Evolutionary conservation across 257 asterid genomes (phyloP), one percentile per base, ranked within the genome.

Genomic region (Plantago major): DNA sequence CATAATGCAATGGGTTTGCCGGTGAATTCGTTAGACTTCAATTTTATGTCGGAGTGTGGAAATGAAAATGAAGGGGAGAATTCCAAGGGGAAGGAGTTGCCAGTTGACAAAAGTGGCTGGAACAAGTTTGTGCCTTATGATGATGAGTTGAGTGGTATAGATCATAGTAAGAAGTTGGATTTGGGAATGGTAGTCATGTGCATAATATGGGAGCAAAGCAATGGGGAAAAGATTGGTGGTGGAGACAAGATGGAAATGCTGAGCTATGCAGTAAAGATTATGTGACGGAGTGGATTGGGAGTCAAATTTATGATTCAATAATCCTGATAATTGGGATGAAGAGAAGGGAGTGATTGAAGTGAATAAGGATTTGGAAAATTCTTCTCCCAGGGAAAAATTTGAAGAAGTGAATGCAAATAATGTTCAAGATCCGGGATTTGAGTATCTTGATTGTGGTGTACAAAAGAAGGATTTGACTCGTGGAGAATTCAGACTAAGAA

Each of bases 161-260:
- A 78, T 59, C 80, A 72, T 59, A 73, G 84, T 50, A 78, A 78
- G 71, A 86, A 84, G 82, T 63, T 83, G 73, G 74, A 71, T 55
- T 71, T 62, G 70, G 80, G 67, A 60, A 57, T 38, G 44, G 60
- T 15, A 47, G 53, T 50, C 63, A 59, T 55, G 63, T 50, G 3
- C 30, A 17, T 10, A 55, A 66, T 19, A 63, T 0, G 13, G 74
- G 81, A 18, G 62, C 73, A 7, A 88, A 82, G 67, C 96, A 78
- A 46, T 87, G 96, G 99, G 97, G 97, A 30, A 86, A 87, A 64
- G 97, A 89, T 64, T 92, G 99, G 99, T 92, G 99, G 99, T 92
- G 99, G 99, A 92, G 48, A 64, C 97, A 92, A 66, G 99, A 92
- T 68, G 99, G 96, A 16, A 83, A 86, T 71, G 97, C 86, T 46